Base-by-base conservation (phyloP, 768 basidiomycete species). In the Mycena vitilis region DNA sequence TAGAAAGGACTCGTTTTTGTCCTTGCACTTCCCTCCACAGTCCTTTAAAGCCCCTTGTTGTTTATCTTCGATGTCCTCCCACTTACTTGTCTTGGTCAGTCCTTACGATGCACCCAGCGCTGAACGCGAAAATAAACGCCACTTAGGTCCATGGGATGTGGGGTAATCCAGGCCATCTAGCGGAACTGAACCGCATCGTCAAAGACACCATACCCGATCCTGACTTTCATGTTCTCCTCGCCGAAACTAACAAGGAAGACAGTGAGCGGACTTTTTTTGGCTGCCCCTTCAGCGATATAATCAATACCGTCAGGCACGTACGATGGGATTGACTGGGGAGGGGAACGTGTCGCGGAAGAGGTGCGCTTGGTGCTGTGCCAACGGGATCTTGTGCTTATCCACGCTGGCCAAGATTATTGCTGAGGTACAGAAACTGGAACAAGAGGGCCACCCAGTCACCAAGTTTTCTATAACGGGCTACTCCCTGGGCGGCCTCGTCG, bases 391-490 rank as follows among this genome's bases (percentile, higher is more conserved):
- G 40, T 68, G 51, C 56, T 66, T 51, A 49, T 1, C 57, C 20
- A 56, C 48, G 63, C 49, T 63, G 36, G 54, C 45, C 6, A 63
- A 94, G 91, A 83, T 95, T 20, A 65, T 84, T 48, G 83, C 85
- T 7, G 85, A 88, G 73, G 81, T 92, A 10, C 77, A 83, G 56
- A 81, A 84, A 51, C 79, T 94, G 18, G 81, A 87, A 69, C 68
- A 77, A 20, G 81, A 86, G 16, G 89, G 87, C 8, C 84, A 82
- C 69, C 84, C 77, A 18, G 92, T 96, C 7, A 86, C 85, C 65
- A 85, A 86, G 38, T 90, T 95, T 73, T 94, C 92, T 13, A 81
- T 91, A 6, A 88, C 87, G 2, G 95, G 95, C 1, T 96, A 96
- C 78, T 84, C 83, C 69, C 83, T 96, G 13, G 95, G 95, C 2